Evolutionary conservation across 2,329 filamentous ascomycete species (phyloP).

Genomic region (Venturia aucupariae): DNA sequence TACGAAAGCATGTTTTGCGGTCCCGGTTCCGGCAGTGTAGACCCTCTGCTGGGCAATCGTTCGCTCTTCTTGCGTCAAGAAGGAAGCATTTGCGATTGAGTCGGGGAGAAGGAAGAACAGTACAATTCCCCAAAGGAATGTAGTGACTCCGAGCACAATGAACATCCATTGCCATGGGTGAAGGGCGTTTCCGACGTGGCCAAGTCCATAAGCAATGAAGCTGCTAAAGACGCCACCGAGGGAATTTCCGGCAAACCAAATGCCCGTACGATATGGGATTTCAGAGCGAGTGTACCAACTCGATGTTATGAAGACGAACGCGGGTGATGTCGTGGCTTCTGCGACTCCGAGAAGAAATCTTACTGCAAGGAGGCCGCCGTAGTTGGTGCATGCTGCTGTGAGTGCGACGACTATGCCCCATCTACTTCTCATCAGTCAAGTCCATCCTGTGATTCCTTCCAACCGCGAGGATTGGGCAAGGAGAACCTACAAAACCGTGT

Average conservation of each 20-base stretch:
- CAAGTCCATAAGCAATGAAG: slow-evolving; percentile 19
- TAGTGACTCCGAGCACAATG: slow-evolving; percentile 27
- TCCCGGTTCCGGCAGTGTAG: slow-evolving; percentile 26
- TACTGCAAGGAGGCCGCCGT: slow-evolving; percentile 49
- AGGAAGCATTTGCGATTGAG: slow-evolving; percentile 24
- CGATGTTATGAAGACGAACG: slow-evolving; percentile 53
- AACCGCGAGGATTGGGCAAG: slow-evolving; percentile 8
- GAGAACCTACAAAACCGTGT: slow-evolving; percentile 15
- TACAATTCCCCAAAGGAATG: slow-evolving; percentile 25
- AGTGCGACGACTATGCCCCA: slow-evolving; percentile 54
- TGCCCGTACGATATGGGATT: slow-evolving; percentile 25
- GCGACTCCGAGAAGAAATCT: slow-evolving; percentile 61
- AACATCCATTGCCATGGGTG: slow-evolving; percentile 20
- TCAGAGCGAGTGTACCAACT: slow-evolving; percentile 53
- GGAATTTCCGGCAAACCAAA: slow-evolving; percentile 42
- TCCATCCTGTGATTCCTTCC: slow-evolving; percentile 26
- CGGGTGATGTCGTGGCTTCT: slow-evolving; percentile 60
- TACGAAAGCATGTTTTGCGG: slow-evolving; percentile 27
- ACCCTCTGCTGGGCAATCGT: slow-evolving; percentile 26
- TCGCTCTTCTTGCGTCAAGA: slow-evolving; percentile 24
- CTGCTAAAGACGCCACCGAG: slow-evolving; percentile 39
- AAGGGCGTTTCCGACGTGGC: background rate
- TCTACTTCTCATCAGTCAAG: slow-evolving; percentile 26
- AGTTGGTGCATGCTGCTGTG: slow-evolving; percentile 53
- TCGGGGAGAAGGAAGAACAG: slow-evolving; percentile 27